Evolutionary conservation across 371 early-diverging fungal species (phyloP).

Genomic region (Nosema muscidifuracis): DNA sequence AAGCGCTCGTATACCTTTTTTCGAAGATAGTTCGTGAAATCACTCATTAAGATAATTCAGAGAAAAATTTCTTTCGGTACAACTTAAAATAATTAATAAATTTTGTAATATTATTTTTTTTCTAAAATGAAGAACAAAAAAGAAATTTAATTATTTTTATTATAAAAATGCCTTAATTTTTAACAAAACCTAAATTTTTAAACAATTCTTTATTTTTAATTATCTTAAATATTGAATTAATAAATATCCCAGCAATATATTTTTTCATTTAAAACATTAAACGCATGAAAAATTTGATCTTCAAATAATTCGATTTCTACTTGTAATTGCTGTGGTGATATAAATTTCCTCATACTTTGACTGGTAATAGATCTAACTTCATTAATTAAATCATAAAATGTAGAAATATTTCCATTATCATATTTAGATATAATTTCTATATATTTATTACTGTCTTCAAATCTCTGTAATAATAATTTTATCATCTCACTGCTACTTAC

Average conservation of each 20-base stretch:
- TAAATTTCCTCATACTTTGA: slow-evolving; percentile 27
- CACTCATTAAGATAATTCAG: too few relatives aligned
- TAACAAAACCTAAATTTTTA: too few relatives aligned
- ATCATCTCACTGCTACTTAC: background rate
- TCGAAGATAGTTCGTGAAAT: too few relatives aligned
- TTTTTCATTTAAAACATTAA: slow-evolving; percentile 8
- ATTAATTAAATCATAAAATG: slow-evolving; percentile 34
- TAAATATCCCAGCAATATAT: background rate
- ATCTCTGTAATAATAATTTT: slow-evolving; percentile 19
- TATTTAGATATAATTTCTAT: background rate
- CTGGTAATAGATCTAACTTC: slow-evolving; percentile 21
- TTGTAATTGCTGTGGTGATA: slow-evolving; percentile 11
- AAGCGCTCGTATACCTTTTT: too few relatives aligned
- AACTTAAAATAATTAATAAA: too few relatives aligned
- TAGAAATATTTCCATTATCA: background rate
- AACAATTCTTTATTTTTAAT: too few relatives aligned
- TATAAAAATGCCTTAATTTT: too few relatives aligned
- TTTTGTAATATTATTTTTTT: too few relatives aligned
- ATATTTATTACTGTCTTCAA: background rate
- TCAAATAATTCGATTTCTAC: background rate
- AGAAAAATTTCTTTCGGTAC: too few relatives aligned
- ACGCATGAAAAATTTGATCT: slow-evolving; percentile 4
- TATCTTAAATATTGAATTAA: too few relatives aligned
- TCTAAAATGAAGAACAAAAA: too few relatives aligned
- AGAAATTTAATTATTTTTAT: too few relatives aligned